These are phyloP conservation scores for Plectranthus barbatus DNA, from an alignment of 257 asterid species.

Conservation along the genomic window DNA sequence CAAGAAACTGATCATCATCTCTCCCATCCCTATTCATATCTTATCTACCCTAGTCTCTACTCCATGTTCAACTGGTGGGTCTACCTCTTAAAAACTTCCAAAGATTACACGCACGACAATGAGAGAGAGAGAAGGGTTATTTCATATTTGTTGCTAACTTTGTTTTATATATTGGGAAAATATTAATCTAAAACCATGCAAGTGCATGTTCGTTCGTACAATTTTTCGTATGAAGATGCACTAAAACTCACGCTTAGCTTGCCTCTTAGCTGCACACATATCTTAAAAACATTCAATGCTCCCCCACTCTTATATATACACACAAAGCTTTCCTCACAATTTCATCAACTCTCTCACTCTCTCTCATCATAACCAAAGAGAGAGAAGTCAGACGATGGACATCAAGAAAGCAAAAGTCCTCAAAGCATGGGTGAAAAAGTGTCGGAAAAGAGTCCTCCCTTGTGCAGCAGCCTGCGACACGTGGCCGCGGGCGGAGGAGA, in stretches of 20 bases:
- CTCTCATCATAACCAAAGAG: no score
- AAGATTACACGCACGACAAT: slow-evolving; percentile 14
- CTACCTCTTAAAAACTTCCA: slow-evolving; percentile 26
- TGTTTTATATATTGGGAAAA: not conserved
- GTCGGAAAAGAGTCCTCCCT: slow-evolving; percentile 23
- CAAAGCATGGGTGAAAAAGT: slow-evolving; percentile 39
- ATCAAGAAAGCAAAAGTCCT: slow-evolving; percentile 30
- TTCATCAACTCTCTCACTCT: slow-evolving; percentile 32
- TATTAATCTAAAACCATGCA: slow-evolving; percentile 31
- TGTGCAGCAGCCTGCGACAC: no score
- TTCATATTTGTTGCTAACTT: not conserved
- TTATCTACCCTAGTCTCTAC: no score
- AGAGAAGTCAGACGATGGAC: no score
- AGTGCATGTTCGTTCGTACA: no score
- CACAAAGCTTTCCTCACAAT: slow-evolving; percentile 24
- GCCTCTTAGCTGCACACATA: slow-evolving; percentile 39
- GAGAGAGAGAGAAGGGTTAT: no score
- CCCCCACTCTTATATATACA: slow-evolving; percentile 44
- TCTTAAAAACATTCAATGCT: slow-evolving; percentile 30
- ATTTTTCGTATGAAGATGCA: slow-evolving; percentile 39
- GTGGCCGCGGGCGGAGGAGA: slow-evolving; percentile 19
- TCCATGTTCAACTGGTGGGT: slow-evolving; percentile 37
- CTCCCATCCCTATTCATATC: slow-evolving; percentile 51
- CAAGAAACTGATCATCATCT: slow-evolving; percentile 47
- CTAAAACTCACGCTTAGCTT: slow-evolving; percentile 29